Evolutionary conservation across 768 basidiomycete species (phyloP).

Genomic region (Tylopilus cervinicoccineus): DNA sequence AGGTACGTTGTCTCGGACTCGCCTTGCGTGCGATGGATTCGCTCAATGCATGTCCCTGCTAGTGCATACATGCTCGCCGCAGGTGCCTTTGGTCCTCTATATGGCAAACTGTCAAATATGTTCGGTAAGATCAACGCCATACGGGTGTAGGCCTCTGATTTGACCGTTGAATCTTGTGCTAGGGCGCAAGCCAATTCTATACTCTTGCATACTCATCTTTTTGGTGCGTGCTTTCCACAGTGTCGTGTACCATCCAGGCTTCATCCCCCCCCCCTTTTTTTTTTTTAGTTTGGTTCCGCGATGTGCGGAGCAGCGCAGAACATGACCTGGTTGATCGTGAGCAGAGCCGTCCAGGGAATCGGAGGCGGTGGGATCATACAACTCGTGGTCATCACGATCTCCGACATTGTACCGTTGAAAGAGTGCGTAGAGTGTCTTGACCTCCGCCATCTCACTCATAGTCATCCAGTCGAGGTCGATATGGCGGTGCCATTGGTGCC

Average conservation of each 20-base stretch:
- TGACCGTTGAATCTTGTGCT: conserved; percentile 18
- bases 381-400: conserved; percentile 71
- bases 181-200: conserved; percentile 72
- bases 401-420: conserved; percentile 78
- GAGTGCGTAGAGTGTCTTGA: conserved; percentile 44
- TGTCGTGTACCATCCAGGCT: no score
- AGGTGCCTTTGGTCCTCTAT: conserved; percentile 63
- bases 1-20: conserved; percentile 37
- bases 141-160: not conserved
- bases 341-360: conserved; percentile 77
- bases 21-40: not conserved
- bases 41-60: not conserved
- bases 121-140: conserved; percentile 25
- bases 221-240: conserved; percentile 46
- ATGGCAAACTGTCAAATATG: conserved; percentile 73
- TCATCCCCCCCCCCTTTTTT: not conserved
- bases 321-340: conserved; percentile 74
- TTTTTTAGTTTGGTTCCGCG: conserved; percentile 63
- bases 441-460: conserved; percentile 14
- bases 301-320: conserved; percentile 78
- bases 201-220: conserved; percentile 61
- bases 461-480: conserved; percentile 64
- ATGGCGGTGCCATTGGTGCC: conserved; percentile 66
- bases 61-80: conserved; percentile 76
- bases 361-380: conserved; percentile 81